Evolutionary conservation across 768 basidiomycete species (phyloP).

Genomic region (Jaapia argillacea): DNA sequence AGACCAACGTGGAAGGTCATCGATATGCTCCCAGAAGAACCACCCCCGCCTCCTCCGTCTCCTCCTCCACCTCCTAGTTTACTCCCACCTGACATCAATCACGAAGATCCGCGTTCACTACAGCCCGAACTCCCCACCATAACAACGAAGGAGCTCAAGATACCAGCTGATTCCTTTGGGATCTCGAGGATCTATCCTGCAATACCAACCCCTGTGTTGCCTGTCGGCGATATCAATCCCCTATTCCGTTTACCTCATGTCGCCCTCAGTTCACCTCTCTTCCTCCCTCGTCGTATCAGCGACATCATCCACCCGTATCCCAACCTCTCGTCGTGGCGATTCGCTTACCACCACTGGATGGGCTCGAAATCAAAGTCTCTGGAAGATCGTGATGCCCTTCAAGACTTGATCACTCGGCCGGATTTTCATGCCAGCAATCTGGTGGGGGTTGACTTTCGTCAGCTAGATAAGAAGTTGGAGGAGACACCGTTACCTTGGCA

Average conservation of each 20-base stretch:
- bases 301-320: neutral
- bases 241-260: neutral
- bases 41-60: neutral
- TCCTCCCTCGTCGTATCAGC: neutral
- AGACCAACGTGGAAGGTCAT: neutral
- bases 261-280: neutral
- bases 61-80: neutral
- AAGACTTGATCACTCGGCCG: neutral
- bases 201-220: neutral
- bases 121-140: neutral
- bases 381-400: neutral
- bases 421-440: neutral
- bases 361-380: neutral
- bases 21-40: neutral
- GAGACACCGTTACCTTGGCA: neutral
- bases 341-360: neutral
- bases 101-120: neutral
- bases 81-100: neutral
- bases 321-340: neutral
- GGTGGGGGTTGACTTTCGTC: neutral
- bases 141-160: neutral
- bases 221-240: neutral
- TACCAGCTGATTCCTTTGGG: neutral
- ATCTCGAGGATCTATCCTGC: neutral
- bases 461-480: neutral